Percentiles rank a stretch among this genome's conserved stretches.
These are phyloP conservation scores for Yamadazyma diospyri DNA, from an alignment of 1,139 yeast species.

Conservation along the genomic window DNA sequence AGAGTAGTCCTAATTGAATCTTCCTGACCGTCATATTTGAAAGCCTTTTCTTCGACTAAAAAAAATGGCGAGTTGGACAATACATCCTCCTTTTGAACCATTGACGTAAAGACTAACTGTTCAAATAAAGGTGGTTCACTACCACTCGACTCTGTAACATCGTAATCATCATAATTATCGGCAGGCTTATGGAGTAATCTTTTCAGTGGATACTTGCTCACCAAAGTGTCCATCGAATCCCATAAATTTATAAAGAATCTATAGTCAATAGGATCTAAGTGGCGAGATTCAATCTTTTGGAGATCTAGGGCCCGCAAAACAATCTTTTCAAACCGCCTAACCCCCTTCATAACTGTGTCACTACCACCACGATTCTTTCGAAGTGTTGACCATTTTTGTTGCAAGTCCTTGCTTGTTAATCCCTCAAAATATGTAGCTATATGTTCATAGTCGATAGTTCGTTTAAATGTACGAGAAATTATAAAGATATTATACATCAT, in stretches of 20 bases:
- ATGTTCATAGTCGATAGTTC: conserved; percentile 55
- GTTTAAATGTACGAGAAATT: conserved; percentile 54
- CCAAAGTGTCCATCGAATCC: conserved; percentile 46
- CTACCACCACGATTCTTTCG: conserved; percentile 56
- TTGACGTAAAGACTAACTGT: conserved; percentile 44
- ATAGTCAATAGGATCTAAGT: conserved; percentile 48
- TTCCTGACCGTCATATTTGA: conserved; percentile 7
- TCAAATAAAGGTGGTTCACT: conserved; percentile 27
- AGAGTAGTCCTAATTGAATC: conserved; percentile 22
- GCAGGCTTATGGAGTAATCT: conserved; percentile 26
- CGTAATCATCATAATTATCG: conserved; percentile 30
- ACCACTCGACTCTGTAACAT: conserved; percentile 18
- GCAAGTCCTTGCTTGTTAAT: conserved; percentile 35
- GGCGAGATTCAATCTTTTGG: conserved; percentile 41
- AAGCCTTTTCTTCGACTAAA: conserved; percentile 11
- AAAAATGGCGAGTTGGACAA: conserved; percentile 36
- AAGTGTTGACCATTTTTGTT: conserved; percentile 60
- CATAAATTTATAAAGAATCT: conserved; percentile 52
- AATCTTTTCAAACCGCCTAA: conserved; percentile 56
- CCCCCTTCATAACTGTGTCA: conserved; percentile 47
- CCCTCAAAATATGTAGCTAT: conserved; percentile 47
- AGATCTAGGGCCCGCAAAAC: conserved; percentile 51
- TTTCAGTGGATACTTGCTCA: conserved; percentile 26
- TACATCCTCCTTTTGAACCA: conserved; percentile 52
- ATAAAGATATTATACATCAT: conserved; percentile 55